A percentile compares a stretch with the other conserved stretches of the same genome.
phyloP scores from a whole-genome alignment of 163 green algal genomes.

The Coccomyxa subellipsoidea region DNA sequence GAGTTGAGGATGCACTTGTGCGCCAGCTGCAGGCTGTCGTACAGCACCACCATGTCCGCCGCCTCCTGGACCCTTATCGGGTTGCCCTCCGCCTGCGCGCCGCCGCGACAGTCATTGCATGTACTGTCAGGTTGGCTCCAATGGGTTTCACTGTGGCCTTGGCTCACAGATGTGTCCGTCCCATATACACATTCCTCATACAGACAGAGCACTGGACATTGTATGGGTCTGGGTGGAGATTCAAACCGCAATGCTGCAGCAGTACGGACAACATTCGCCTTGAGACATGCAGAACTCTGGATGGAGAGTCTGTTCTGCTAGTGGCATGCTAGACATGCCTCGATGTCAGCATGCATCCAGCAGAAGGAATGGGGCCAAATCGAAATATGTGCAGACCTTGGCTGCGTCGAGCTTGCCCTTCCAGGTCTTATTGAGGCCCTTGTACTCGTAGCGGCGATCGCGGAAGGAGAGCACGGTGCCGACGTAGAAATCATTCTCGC shows the following conservation, averaged over 20 bases:
- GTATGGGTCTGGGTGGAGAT: too few relatives aligned
- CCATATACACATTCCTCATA: too few relatives aligned
- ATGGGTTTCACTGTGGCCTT: background rate
- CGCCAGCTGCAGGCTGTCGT: constrained; percentile 96
- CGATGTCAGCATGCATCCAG: too few relatives aligned
- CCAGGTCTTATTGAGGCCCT: constrained; percentile 94
- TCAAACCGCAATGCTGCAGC: too few relatives aligned
- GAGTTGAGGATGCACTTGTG: constrained; percentile 99
- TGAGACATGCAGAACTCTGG: too few relatives aligned
- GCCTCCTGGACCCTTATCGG: constrained; percentile 72
- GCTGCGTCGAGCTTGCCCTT: constrained; percentile 90
- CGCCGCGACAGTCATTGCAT: background rate
- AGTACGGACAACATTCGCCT: too few relatives aligned
- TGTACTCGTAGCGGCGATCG: constrained; percentile 99
- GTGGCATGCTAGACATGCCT: too few relatives aligned
- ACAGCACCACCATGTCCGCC: constrained; percentile 87
- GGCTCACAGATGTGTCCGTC: too few relatives aligned
- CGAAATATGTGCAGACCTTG: constrained; percentile 30
- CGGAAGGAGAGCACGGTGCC: constrained; percentile 74
- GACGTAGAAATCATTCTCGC: constrained; percentile 98
- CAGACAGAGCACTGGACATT: too few relatives aligned
- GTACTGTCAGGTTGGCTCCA: background rate
- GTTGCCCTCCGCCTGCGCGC: constrained; percentile 48
- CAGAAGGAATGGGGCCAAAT: background rate
- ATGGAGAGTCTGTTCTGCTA: too few relatives aligned